These are phyloP conservation scores for Hansenula sp. DNA, from an alignment of 1,139 yeast genomes.

Conservation along the genomic window DNA sequence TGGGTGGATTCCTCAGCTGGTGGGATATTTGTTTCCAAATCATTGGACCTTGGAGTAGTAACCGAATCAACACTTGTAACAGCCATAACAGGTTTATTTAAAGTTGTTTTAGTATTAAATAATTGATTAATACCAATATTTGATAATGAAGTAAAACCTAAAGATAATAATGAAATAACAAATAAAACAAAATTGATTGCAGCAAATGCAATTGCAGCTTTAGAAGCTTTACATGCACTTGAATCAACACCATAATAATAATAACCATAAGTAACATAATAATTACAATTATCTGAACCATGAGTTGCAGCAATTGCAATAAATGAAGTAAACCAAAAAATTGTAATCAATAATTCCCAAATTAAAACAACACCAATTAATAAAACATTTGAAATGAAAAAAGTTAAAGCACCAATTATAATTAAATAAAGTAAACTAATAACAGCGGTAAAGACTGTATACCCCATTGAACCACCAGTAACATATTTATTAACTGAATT, in stretches of 20 bases:
- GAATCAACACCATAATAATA: background rate
- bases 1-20: too few relatives aligned
- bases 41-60: too few relatives aligned
- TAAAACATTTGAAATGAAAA: slow-evolving; percentile 4
- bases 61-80: background rate
- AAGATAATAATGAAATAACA: slow-evolving; percentile 4
- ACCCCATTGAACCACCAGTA: slow-evolving; percentile 9
- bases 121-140: background rate
- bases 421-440: slow-evolving; percentile 10
- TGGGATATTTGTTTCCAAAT: too few relatives aligned
- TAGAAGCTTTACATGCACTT: slow-evolving; percentile 10
- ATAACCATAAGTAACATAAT: slow-evolving; percentile 3
- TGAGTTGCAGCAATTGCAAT: slow-evolving; percentile 13
- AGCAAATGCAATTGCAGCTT: slow-evolving; percentile 17
- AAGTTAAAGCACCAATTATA: slow-evolving; percentile 1
- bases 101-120: too few relatives aligned
- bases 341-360: slow-evolving; percentile 9
- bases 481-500: slow-evolving; percentile 6
- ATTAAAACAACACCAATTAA: slow-evolving; percentile 11
- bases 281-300: slow-evolving; percentile 4
- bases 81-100: slow-evolving; percentile 2
- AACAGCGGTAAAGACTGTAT: slow-evolving; percentile 10
- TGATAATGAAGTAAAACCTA: slow-evolving; percentile 4
- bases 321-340: slow-evolving; percentile 15
- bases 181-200: slow-evolving; percentile 10